phyloP scores from a whole-genome alignment of 1,139 yeast species.

The Magnusiomyces tetraspermus region DNA sequence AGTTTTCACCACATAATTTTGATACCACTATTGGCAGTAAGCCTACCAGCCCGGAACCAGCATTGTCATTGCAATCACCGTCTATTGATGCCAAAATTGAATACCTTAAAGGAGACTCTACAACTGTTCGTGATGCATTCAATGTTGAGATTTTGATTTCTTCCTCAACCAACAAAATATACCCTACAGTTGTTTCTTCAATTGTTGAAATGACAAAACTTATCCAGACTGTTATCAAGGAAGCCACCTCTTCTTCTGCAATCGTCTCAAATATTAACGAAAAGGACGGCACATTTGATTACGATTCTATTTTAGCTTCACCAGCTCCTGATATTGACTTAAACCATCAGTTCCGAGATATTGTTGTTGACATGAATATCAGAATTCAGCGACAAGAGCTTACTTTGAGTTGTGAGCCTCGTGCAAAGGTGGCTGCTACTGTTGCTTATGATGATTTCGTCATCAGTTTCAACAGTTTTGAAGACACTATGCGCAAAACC shows the following conservation, averaged over 20 bases:
- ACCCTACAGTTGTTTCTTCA: conserved; percentile 73
- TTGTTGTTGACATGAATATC: conserved; percentile 58
- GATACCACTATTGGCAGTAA: background rate
- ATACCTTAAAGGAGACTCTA: conserved; percentile 31
- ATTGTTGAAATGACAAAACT: conserved; percentile 43
- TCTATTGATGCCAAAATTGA: conserved; percentile 51
- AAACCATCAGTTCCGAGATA: conserved; percentile 30
- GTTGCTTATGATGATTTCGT: conserved; percentile 61
- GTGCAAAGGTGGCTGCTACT: conserved; percentile 83
- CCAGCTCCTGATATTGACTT: conserved; percentile 8
- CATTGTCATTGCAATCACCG: conserved; percentile 66
- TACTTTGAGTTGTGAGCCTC: conserved; percentile 81
- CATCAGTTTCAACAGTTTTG: conserved; percentile 47
- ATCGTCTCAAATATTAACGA: background rate
- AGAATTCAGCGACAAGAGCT: conserved; percentile 64
- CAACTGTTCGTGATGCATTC: conserved; percentile 38
- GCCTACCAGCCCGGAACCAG: conserved; percentile 30
- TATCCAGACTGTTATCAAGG: conserved; percentile 22
- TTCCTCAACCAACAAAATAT: conserved; percentile 63
- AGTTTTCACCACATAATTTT: conserved; percentile 2
- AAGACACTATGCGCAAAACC: conserved; percentile 19
- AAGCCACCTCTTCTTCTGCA: conserved; percentile 8
- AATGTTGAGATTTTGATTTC: conserved; percentile 51
- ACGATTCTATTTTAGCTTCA: background rate
- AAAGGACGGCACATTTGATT: conserved; percentile 29